phyloP scores from a whole-genome alignment of 2,329 filamentous ascomycete genomes.

The Coniochaeta pulveracea region DNA sequence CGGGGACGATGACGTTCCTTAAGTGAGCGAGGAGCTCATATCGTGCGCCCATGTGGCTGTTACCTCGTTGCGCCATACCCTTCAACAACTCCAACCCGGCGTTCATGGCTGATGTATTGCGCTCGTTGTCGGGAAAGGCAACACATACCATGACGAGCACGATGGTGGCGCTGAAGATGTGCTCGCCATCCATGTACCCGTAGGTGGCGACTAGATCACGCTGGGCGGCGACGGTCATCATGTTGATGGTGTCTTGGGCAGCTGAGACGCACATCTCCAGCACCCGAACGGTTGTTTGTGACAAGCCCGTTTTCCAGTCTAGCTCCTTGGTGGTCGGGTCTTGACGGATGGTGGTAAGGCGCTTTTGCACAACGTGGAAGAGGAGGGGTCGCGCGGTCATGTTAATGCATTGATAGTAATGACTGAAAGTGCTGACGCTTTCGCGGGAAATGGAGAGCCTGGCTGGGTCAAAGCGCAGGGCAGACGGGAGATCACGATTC shows the following conservation, averaged over 20 bases:
- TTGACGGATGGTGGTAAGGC: constrained; percentile 22
- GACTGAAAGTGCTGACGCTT: constrained; percentile 37
- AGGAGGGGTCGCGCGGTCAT: constrained; percentile 43
- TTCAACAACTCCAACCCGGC: constrained; percentile 33
- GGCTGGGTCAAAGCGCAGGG: constrained; percentile 34
- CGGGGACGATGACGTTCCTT: constrained; percentile 14
- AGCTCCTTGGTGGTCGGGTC: constrained; percentile 19
- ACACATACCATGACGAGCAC: constrained; percentile 43
- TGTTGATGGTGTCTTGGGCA: constrained; percentile 33
- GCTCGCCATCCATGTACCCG: constrained; percentile 46
- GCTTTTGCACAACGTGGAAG: constrained; percentile 39
- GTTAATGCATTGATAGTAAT: constrained; percentile 47
- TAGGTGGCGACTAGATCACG: constrained; percentile 42
- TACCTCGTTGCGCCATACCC: constrained; percentile 39
- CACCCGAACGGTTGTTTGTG: constrained; percentile 33
- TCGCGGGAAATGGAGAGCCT: constrained; percentile 34
- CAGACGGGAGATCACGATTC: constrained; percentile 33
- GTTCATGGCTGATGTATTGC: constrained; percentile 27
- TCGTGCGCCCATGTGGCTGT: constrained; percentile 31
- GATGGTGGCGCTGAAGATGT: constrained; percentile 41
- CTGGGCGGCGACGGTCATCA: constrained; percentile 35
- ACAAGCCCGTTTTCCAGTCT: constrained; percentile 35
- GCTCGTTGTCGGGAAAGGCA: constrained; percentile 32
- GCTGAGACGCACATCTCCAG: constrained; percentile 41
- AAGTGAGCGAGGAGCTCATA: constrained; percentile 20